Base-by-base conservation (phyloP, 495 filamentous ascomycete genomes). In the Aspergillus funiculosus region DNA sequence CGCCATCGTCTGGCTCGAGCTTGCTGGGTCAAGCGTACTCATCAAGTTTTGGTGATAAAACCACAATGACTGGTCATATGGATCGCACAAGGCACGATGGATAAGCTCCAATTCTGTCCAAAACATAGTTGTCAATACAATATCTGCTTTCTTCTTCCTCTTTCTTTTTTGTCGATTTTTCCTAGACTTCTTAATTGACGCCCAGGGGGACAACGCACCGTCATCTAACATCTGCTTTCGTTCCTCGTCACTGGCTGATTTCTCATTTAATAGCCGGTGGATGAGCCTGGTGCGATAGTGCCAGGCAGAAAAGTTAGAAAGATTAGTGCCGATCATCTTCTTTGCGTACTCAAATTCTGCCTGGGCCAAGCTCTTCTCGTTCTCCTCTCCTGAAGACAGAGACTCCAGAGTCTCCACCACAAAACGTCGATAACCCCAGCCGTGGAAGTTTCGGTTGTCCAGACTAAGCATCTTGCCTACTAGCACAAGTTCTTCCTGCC, bases 231-330 rank as follows among this genome's bases (percentile, higher is more conserved):
- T 83, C 14, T 67, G 68, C 54, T 69, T 70, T 50, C 92, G 73
- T 30, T 78, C 75, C 20, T 62, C 66, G 39, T 79, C 74, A 43
- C 75, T 76, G 21, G 85, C 85, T 1, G 66, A 59, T 26, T 84
- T 73, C 53, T 90, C 84, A 25, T 79, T 69, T 30, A 99, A 65
- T 3, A 95, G 56, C 13, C 74, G 73, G 14, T 85, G 81, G 36
- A 96, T 91, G 21, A 97, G 70, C 61, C 81, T 85, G 41, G 84
- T 87, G 31, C 92, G 75, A 52, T 84, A 82, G 63, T 99, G 92
- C 94, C 92, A 97, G 2, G 92, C 92, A 7, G 89, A 95, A 61
- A 97, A 99, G 57, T 99, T 99, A 13, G 83, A 90, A 43, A 99
- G 69, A 42, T 89, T 87, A 10, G 67, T 68, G 14, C 75, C 64